Evolutionary conservation across 78 protist genomes (phyloP), one percentile per base, ranked within the genome.

Genomic region (Dictyostelium purpureum): DNA sequence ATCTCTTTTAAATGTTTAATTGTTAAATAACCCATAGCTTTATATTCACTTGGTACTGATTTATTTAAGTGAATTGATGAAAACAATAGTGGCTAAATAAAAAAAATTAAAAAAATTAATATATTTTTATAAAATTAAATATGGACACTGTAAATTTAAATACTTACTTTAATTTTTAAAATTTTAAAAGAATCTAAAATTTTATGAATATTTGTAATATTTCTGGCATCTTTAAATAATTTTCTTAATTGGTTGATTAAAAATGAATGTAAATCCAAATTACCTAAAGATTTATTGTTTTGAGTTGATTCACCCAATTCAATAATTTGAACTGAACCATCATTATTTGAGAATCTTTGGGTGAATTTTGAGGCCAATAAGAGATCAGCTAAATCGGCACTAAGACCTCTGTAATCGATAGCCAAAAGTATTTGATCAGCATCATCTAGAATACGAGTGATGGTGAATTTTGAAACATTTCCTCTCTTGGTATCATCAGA

Each of bases 401-500:
- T 73, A 4, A 85, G 16, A 61, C 92, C 92, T 11, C 92, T 33
- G 26, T 85, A 73, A 66, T 85, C 92, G 14, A 85, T 38, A 7
- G 92, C 66, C 3, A 70, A 37, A 21, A 85, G 10, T 1, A 85
- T 85, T 45, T 85, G 92, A 54, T 85, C 92, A 2, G 92, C 92
- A 26, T 85, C 92, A 57, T 85, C 77, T 0, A 85, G 9, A 12
- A 73, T 18, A 73, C 92, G 80, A 12, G 82, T 73, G 18, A 45
- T 57, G 7, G 71, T 61, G 54, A 85, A 85, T 49, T 85, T 85
- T 10, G 92, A 73, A 11, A 85, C 77, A 26, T 59, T 70, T 1
- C 92, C 92, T 54, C 92, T 59, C 10, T 77, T 77, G 0, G 92
- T 73, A n/a, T 85, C 92, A 47, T 85, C 92, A 0, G 92, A 85